Percentiles rank a stretch among this genome's conserved stretches.
Evolutionary conservation across 345 rosid genomes (phyloP).

Genomic region (Orychophragmus violaceus): DNA sequence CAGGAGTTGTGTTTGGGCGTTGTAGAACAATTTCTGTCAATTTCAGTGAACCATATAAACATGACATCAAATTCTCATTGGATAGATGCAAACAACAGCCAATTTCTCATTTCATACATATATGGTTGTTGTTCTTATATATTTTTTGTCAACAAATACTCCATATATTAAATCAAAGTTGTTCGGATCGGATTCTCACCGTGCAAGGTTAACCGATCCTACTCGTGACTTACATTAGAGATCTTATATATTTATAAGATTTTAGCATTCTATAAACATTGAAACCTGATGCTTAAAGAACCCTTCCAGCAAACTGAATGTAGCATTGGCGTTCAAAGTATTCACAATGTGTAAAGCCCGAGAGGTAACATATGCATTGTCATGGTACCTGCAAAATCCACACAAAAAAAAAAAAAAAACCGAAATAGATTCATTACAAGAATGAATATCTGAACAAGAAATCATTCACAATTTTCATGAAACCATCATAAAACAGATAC

Average conservation of each 20-base stretch:
- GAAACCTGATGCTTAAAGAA: slow-evolving; percentile 34
- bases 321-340: slow-evolving; percentile 6
- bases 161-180: too few species aligned
- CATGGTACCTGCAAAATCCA: slow-evolving; percentile 28
- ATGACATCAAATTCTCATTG: not conserved
- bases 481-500: too few species aligned
- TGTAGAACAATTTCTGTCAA: slow-evolving; percentile 56
- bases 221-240: too few species aligned
- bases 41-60: not conserved
- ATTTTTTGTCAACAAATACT: too few species aligned
- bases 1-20: slow-evolving; percentile 41
- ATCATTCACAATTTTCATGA: not conserved
- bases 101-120: too few species aligned
- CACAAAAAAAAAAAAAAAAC: not conserved
- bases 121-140: too few species aligned
- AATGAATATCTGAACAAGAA: not conserved
- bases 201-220: too few species aligned
- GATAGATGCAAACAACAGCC: not conserved
- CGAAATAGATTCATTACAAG: not conserved
- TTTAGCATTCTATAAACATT: not conserved
- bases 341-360: slow-evolving; percentile 33
- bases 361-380: slow-evolving; percentile 28
- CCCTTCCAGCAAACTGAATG: slow-evolving; percentile 23
- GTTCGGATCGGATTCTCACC: too few species aligned
- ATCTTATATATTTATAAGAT: too few species aligned